Evolutionary conservation across 1,284 basidiomycete species (phyloP).

Genomic region (Tilletia setariae): DNA sequence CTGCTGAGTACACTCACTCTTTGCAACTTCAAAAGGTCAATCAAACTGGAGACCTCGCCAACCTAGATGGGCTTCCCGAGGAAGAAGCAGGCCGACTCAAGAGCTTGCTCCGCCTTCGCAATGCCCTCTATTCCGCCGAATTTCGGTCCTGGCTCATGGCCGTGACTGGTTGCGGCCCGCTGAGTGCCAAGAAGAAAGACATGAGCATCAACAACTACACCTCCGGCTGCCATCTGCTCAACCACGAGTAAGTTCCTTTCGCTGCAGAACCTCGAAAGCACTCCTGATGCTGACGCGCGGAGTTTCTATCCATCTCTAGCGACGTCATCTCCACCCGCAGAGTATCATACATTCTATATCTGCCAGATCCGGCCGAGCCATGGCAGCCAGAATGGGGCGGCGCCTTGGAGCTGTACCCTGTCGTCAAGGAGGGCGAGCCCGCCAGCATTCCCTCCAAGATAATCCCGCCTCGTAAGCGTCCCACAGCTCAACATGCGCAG

Average conservation of each 20-base stretch:
- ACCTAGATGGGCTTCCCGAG: conserved; percentile 70
- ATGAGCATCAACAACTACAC: conserved; percentile 93
- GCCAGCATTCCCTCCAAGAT: conserved; percentile 39
- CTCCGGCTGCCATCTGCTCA: conserved; percentile 76
- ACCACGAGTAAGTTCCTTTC: conserved; percentile 42
- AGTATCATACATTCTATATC: conserved; percentile 95
- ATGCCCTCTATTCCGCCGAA: conserved; percentile 82
- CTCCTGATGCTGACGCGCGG: background rate
- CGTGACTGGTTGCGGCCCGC: conserved; percentile 88
- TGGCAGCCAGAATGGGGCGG: conserved; percentile 83
- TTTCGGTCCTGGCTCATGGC: conserved; percentile 81
- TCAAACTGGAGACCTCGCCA: conserved; percentile 95
- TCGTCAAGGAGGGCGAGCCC: conserved; percentile 43
- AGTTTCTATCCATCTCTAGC: conserved; percentile 59
- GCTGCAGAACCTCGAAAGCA: background rate
- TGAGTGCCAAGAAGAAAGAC: conserved; percentile 87
- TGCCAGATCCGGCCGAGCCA: conserved; percentile 73
- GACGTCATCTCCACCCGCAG: conserved; percentile 94
- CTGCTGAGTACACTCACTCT: too few relatives aligned
- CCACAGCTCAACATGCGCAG: background rate
- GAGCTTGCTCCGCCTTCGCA: conserved; percentile 67
- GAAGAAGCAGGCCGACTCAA: conserved; percentile 46
- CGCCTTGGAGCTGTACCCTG: conserved; percentile 88
- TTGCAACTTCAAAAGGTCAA: conserved; percentile 62
- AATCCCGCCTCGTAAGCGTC: conserved; percentile 39